Evolutionary conservation across 768 basidiomycete genomes (phyloP).

Genomic region (Pilatotrama ljubarskyi): DNA sequence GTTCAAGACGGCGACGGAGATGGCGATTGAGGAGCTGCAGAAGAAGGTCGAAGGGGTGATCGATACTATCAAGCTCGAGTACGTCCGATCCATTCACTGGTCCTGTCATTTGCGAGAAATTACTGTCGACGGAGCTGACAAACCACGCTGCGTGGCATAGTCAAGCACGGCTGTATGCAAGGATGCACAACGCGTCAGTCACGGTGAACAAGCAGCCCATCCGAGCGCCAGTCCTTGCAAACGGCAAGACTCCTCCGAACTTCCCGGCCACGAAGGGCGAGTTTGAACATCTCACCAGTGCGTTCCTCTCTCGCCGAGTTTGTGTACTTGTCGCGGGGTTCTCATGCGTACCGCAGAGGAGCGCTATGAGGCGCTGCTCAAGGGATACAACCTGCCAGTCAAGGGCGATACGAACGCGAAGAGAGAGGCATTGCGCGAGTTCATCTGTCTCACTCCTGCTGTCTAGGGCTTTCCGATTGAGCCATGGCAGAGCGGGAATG

Average conservation of each 20-base stretch:
- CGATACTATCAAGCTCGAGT: conserved; percentile 39
- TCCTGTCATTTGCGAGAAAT: too few species aligned
- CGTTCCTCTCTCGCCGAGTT: conserved; percentile 7
- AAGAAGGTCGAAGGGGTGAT: conserved; percentile 35
- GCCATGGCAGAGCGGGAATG: too few species aligned
- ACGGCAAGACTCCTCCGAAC: conserved; percentile 38
- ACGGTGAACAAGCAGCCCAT: conserved; percentile 36
- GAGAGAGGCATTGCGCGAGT: conserved; percentile 38
- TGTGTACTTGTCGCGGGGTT: background rate
- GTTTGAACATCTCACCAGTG: conserved; percentile 48
- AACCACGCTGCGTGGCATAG: conserved; percentile 26
- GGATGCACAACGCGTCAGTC: conserved; percentile 38
- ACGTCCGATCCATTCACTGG: too few species aligned
- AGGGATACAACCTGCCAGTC: conserved; percentile 35
- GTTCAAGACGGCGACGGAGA: conserved; percentile 25
- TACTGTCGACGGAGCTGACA: too few species aligned
- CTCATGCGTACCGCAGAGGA: conserved; percentile 34
- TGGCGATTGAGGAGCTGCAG: conserved; percentile 37
- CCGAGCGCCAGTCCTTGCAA: conserved; percentile 31
- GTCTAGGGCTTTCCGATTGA: background rate
- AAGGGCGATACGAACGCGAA: conserved; percentile 44
- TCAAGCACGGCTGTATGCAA: conserved; percentile 39
- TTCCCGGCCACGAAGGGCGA: conserved; percentile 43
- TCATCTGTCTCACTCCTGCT: conserved; percentile 36
- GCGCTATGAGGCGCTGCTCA: conserved; percentile 41